A percentile compares a stretch with the other conserved stretches of the same genome.
phyloP scores from a whole-genome alignment of 805 yeast genomes.

The Zygotorulaspora sp. region DNA sequence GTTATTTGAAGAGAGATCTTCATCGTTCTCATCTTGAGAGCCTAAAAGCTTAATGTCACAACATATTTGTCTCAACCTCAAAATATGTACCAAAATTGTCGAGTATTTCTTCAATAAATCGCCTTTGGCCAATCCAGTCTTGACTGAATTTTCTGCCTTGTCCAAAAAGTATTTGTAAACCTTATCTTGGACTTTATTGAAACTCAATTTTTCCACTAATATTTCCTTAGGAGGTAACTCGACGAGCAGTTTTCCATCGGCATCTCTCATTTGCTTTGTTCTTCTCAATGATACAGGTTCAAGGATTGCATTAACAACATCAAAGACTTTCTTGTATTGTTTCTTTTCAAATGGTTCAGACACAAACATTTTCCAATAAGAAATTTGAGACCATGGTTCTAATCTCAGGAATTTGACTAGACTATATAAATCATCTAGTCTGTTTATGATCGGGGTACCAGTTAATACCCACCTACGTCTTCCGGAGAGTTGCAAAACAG shows the following conservation, averaged over 20 bases:
- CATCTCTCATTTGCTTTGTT: constrained; percentile 77
- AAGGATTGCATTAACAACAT: constrained; percentile 76
- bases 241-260: constrained; percentile 69
- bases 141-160: constrained; percentile 60
- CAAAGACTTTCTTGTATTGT: constrained; percentile 66
- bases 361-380: constrained; percentile 83
- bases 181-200: constrained; percentile 59
- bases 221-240: constrained; percentile 74
- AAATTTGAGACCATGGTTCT: constrained; percentile 86
- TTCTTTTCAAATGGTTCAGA: constrained; percentile 78
- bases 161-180: constrained; percentile 66
- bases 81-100: constrained; percentile 73
- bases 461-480: constrained; percentile 79
- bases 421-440: constrained; percentile 81
- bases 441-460: constrained; percentile 88
- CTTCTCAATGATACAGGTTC: constrained; percentile 81
- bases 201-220: constrained; percentile 58
- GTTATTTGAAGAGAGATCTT: constrained; percentile 33
- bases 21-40: constrained; percentile 50
- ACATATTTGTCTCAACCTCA: constrained; percentile 82
- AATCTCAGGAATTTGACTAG: constrained; percentile 66
- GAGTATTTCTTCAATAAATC: constrained; percentile 68
- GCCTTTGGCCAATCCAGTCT: constrained; percentile 58
- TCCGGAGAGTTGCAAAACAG: constrained; percentile 63
- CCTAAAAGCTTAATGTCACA: constrained; percentile 72